Evolutionary conservation across 257 asterid species (phyloP).

Genomic region (Henckelia pumila): DNA sequence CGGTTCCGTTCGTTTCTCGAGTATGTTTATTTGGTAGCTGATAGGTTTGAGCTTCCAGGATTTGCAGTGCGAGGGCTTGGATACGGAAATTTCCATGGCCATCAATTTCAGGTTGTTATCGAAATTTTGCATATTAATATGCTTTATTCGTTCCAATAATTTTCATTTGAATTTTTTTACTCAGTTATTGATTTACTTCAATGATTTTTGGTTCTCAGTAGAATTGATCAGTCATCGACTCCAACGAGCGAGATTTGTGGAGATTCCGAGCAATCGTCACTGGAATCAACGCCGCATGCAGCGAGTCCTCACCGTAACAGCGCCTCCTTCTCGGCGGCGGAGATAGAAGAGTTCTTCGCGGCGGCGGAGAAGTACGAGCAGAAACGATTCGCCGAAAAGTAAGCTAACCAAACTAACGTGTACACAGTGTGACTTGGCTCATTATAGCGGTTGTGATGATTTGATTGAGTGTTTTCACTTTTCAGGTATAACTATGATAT

Average conservation of each 20-base stretch:
- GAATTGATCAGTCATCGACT: conserved; percentile 12
- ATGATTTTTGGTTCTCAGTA: too few species aligned
- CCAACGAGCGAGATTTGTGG: conserved; percentile 23
- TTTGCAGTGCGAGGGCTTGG: conserved; percentile 32
- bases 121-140: neutral
- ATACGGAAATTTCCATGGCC: conserved; percentile 29
- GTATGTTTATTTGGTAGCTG: neutral
- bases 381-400: conserved; percentile 41
- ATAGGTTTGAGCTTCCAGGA: neutral
- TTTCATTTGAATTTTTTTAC: neutral
- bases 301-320: neutral
- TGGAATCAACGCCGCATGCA: conserved; percentile 1
- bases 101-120: neutral
- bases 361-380: conserved; percentile 38
- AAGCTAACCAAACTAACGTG: too few species aligned
- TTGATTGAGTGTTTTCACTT: conserved; percentile 1
- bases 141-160: too few species aligned
- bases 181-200: neutral
- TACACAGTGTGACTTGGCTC: too few species aligned
- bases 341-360: conserved; percentile 46
- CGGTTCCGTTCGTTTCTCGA: too few species aligned
- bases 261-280: conserved; percentile 9
- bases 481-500: conserved; percentile 37
- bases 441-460: neutral
- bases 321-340: conserved; percentile 15